phyloP scores from a whole-genome alignment of 495 filamentous ascomycete species.

The Aspergillus campestris region DNA sequence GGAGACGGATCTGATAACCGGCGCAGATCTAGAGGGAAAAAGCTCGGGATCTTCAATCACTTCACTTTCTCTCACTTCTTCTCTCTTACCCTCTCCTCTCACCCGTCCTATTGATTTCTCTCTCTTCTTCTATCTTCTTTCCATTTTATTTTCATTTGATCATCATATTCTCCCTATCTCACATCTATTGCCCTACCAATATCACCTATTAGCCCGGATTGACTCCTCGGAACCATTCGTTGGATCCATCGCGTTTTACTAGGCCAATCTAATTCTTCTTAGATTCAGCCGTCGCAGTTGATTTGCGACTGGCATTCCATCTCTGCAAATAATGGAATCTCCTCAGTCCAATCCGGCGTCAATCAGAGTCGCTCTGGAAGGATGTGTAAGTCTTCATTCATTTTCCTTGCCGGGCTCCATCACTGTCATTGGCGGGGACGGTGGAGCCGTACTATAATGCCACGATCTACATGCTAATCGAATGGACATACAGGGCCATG shows the following conservation, averaged over 20 bases:
- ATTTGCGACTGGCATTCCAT: no score
- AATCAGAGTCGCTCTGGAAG: conserved; percentile 59
- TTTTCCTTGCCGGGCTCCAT: background rate
- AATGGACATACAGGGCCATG: conserved; percentile 61
- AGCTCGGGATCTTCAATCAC: background rate
- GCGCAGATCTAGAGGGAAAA: background rate
- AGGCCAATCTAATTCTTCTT: no score
- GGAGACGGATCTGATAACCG: background rate
- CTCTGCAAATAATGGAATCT: conserved; percentile 6
- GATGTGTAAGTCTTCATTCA: conserved; percentile 55
- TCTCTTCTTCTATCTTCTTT: background rate
- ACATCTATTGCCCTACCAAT: background rate
- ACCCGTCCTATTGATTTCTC: background rate
- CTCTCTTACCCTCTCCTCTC: background rate
- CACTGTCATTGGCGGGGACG: background rate
- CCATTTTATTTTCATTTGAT: background rate
- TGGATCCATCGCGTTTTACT: no score
- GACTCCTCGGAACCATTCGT: background rate
- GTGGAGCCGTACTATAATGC: no score
- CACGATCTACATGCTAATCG: conserved; percentile 4
- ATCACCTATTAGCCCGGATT: background rate
- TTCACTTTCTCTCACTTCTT: background rate
- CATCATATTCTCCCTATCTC: background rate
- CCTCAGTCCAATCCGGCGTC: conserved; percentile 4
- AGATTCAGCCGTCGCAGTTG: no score